Percentiles rank a stretch among this genome's conserved stretches.
phyloP scores from a whole-genome alignment of 306 rosid species.

The Cucumis hystrix region DNA sequence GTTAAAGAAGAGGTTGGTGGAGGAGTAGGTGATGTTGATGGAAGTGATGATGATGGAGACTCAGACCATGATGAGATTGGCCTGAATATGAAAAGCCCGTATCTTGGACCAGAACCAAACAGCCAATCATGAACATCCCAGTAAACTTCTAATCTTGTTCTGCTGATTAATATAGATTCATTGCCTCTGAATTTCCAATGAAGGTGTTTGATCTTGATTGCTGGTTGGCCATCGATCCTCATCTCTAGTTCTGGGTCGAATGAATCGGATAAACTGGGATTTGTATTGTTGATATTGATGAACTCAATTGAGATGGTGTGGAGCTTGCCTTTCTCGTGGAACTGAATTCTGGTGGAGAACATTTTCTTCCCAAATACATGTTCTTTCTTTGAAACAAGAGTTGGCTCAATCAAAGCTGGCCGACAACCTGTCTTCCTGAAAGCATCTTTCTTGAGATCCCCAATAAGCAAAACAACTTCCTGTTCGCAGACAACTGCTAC shows the following conservation, averaged over 20 bases:
- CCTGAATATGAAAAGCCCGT: constrained; percentile 66
- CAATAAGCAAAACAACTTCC: constrained; percentile 62
- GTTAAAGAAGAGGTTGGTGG: constrained; percentile 9
- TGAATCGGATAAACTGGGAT: constrained; percentile 16
- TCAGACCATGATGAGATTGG: constrained; percentile 28
- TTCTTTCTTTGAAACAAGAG: constrained; percentile 55
- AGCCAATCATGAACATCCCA: constrained; percentile 99
- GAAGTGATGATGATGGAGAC: constrained; percentile 6
- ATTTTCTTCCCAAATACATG: constrained; percentile 63
- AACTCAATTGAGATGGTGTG: constrained; percentile 67
- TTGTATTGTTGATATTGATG: constrained; percentile 21
- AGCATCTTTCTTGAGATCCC: constrained; percentile 72
- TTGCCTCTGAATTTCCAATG: constrained; percentile 98
- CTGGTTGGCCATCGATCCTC: constrained; percentile 61
- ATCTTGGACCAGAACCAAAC: constrained; percentile 61
- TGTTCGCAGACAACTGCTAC: constrained; percentile 62
- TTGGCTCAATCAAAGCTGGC: constrained; percentile 55
- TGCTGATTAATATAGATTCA: constrained; percentile 37
- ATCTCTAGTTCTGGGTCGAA: constrained; percentile 81
- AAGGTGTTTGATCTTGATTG: constrained; percentile 62
- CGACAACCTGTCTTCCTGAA: constrained; percentile 50
- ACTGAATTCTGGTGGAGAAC: constrained; percentile 50
- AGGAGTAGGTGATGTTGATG: constrained; percentile 15
- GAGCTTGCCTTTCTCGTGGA: constrained; percentile 36
- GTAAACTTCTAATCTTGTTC: constrained; percentile 52